phyloP scores from a whole-genome alignment of 2,329 filamentous ascomycete genomes.

The Cryphonectria radicalis region DNA sequence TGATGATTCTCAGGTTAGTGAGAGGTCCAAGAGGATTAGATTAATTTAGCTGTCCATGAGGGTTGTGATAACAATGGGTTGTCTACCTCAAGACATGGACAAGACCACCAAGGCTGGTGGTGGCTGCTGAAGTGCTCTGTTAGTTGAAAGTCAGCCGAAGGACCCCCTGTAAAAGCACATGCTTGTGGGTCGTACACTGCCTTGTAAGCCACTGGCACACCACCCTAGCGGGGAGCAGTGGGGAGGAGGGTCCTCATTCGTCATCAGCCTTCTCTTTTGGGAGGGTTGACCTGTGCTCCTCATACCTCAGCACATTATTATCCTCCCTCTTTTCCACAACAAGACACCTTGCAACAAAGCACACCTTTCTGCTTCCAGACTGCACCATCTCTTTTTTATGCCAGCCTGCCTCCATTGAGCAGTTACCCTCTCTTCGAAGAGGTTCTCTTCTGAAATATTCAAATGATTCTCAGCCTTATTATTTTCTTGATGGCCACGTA shows the following conservation, averaged over 20 bases:
- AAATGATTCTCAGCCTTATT: neutral
- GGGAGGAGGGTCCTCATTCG: constrained; percentile 19
- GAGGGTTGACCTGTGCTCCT: neutral
- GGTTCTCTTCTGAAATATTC: neutral
- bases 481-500: neutral
- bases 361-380: neutral
- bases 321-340: constrained; percentile 13
- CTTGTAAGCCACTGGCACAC: constrained; percentile 9
- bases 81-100: neutral
- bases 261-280: constrained; percentile 19
- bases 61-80: neutral
- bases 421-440: neutral
- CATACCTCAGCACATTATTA: neutral
- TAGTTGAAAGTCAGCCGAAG: neutral
- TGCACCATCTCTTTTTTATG: neutral
- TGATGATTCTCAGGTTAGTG: neutral
- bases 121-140: too few species aligned
- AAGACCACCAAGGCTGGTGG: neutral
- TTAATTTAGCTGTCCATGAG: neutral
- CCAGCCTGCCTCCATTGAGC: neutral
- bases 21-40: neutral
- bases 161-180: constrained; percentile 19
- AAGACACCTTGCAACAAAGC: constrained; percentile 31
- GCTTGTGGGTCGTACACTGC: constrained; percentile 2
- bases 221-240: neutral